These are phyloP conservation scores for Lindgomyces ingoldianus DNA, from an alignment of 495 filamentous ascomycete genomes.

Conservation along the genomic window DNA sequence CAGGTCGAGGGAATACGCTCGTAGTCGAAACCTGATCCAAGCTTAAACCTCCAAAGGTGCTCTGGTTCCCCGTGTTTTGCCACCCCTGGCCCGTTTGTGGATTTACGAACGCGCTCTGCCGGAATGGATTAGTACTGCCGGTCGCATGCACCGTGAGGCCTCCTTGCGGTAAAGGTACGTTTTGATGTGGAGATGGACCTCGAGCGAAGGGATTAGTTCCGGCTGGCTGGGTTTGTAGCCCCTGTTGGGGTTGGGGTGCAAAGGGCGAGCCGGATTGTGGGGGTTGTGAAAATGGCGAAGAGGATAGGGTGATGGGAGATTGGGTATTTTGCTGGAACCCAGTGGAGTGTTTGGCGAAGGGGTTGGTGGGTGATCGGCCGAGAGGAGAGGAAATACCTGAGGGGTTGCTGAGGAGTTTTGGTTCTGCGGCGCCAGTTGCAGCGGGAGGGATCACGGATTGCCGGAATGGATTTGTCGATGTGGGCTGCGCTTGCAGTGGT, in stretches of 20 bases:
- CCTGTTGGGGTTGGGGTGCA: constrained; percentile 37
- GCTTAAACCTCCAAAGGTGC: constrained; percentile 77
- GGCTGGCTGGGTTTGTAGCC: constrained; percentile 62
- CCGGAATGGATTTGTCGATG: constrained; percentile 45
- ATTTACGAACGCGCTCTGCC: constrained; percentile 83
- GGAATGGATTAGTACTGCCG: constrained; percentile 92
- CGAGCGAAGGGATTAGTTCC: constrained; percentile 74
- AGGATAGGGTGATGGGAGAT: constrained; percentile 21
- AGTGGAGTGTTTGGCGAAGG: constrained; percentile 37
- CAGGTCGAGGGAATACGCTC: constrained; percentile 83
- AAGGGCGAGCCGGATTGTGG: constrained; percentile 17
- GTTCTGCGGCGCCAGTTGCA: constrained; percentile 8
- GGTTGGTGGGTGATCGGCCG: constrained; percentile 36
- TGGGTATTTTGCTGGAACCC: constrained; percentile 31
- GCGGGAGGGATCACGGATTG: constrained; percentile 39
- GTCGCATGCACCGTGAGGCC: constrained; percentile 65
- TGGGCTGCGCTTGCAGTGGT: constrained; percentile 37
- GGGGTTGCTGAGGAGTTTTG: constrained; percentile 32
- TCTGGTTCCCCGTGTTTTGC: constrained; percentile 65
- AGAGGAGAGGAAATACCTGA: constrained; percentile 19
- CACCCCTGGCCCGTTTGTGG: constrained; percentile 83
- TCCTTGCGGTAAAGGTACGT: constrained; percentile 35
- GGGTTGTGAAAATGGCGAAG: constrained; percentile 25
- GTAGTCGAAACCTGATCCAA: constrained; percentile 73
- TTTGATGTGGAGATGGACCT: constrained; percentile 40